These are phyloP conservation scores for Lobulomyces angularis DNA, from an alignment of 192 early-diverging fungal species.

Conservation along the genomic window DNA sequence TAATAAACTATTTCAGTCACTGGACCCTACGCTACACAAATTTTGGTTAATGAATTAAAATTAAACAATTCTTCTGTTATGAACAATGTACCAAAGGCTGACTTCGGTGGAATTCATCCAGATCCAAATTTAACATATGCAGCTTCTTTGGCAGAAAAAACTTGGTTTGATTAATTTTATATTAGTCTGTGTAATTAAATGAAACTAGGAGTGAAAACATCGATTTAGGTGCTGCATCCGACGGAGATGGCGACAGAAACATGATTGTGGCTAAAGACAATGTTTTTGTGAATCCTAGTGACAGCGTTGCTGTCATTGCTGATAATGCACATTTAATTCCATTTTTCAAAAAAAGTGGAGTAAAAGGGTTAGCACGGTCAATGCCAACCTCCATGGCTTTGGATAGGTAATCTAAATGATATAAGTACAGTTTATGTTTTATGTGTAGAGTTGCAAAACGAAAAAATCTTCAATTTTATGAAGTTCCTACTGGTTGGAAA, in stretches of 20 bases:
- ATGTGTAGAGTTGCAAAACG: conserved; percentile 57
- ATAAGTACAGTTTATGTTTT: background rate
- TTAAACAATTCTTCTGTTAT: conserved; percentile 66
- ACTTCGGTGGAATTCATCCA: conserved; percentile 88
- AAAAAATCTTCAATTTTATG: conserved; percentile 65
- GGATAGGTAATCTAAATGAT: conserved; percentile 35
- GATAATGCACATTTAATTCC: conserved; percentile 74
- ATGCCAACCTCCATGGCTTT: conserved; percentile 95
- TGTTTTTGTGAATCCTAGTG: conserved; percentile 88
- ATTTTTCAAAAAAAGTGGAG: conserved; percentile 72
- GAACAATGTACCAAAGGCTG: conserved; percentile 65
- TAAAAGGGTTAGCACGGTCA: conserved; percentile 78
- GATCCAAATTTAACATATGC: conserved; percentile 82
- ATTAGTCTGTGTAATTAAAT: conserved; percentile 85
- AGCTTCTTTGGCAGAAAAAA: background rate
- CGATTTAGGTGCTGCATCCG: conserved; percentile 87
- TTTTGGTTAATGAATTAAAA: conserved; percentile 85
- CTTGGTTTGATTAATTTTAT: conserved; percentile 1
- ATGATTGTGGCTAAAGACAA: conserved; percentile 92
- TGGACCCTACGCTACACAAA: conserved; percentile 76
- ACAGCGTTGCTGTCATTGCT: conserved; percentile 94
- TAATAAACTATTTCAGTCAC: conserved; percentile 50
- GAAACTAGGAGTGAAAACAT: conserved; percentile 71
- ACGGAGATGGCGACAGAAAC: conserved; percentile 94
- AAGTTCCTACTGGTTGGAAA: conserved; percentile 82